These are phyloP conservation scores for Rhynchosporium agropyri DNA, from an alignment of 2,329 filamentous ascomycete species.

Conservation along the genomic window DNA sequence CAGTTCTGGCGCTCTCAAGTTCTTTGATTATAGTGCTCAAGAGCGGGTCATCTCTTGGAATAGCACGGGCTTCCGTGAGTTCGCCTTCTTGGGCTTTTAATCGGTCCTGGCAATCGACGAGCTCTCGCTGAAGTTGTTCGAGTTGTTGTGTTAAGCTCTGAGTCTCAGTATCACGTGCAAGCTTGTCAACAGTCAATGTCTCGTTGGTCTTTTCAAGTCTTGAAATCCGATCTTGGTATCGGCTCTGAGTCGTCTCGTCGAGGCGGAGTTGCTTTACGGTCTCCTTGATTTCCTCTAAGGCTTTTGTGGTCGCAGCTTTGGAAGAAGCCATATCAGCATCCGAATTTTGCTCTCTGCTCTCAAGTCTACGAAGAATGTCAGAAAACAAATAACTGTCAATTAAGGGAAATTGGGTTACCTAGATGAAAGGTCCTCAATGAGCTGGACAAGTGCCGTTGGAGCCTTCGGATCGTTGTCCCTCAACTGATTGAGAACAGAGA, in stretches of 20 bases:
- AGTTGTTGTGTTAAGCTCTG: conserved; percentile 24
- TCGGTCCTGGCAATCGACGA: conserved; percentile 27
- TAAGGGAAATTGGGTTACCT: conserved; percentile 27
- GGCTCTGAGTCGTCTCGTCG: conserved; percentile 27
- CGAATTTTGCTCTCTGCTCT: conserved; percentile 24
- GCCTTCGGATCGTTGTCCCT: conserved; percentile 25
- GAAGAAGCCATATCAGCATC: conserved; percentile 18
- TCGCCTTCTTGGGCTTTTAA: conserved; percentile 32
- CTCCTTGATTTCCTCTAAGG: conserved; percentile 32
- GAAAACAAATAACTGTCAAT: not conserved
- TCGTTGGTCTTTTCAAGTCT: conserved; percentile 33
- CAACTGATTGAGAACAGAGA: conserved; percentile 24
- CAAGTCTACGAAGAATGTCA: conserved; percentile 26
- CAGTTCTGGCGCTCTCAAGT: conserved; percentile 33
- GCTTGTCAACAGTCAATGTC: conserved; percentile 25
- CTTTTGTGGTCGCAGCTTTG: conserved; percentile 26
- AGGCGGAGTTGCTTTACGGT: conserved; percentile 29
- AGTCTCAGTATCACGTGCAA: conserved; percentile 24
- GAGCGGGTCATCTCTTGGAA: conserved; percentile 31
- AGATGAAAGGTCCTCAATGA: conserved; percentile 34
- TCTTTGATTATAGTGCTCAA: conserved; percentile 30
- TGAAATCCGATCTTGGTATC: conserved; percentile 31
- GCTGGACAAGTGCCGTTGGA: conserved; percentile 27
- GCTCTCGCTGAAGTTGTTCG: conserved; percentile 28
- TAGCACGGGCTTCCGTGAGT: conserved; percentile 24